Percentiles rank a stretch among this genome's conserved stretches.
Evolutionary conservation across 495 filamentous ascomycete species (phyloP).

Genomic region (Penicillium egyptiacum): DNA sequence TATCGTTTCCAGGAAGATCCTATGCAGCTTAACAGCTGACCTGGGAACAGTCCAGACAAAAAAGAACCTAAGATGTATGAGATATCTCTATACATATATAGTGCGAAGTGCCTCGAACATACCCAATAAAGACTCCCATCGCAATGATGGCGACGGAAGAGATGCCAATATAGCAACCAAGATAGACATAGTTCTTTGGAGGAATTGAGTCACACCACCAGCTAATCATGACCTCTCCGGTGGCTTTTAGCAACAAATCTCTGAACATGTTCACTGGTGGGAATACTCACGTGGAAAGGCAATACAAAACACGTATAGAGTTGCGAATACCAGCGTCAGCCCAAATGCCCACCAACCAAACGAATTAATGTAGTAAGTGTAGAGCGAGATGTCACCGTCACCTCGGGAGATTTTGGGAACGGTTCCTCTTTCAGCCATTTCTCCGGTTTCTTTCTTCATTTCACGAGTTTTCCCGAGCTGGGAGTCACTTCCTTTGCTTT

Average conservation of each 20-base stretch:
- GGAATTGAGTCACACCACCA: no score
- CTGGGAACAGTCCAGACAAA: slow-evolving; percentile 1
- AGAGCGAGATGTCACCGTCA: neutral
- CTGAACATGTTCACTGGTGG: no score
- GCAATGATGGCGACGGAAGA: no score
- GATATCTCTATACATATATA: neutral
- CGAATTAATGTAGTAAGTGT: neutral
- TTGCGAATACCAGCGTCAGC: no score
- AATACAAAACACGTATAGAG: no score
- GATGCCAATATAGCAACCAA: no score
- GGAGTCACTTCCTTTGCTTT: neutral
- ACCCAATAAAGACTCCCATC: no score
- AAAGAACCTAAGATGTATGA: neutral
- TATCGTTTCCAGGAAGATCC: neutral
- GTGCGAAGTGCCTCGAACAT: neutral
- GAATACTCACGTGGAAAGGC: no score
- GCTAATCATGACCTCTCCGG: no score
- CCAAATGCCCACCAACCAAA: neutral
- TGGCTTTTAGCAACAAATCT: no score
- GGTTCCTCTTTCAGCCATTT: neutral
- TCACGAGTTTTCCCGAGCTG: neutral
- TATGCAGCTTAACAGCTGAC: neutral
- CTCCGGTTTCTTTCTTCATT: neutral
- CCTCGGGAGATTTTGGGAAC: neutral
- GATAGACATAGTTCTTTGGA: no score